These are phyloP conservation scores for Mycena latifolia DNA, from an alignment of 768 basidiomycete species.

Conservation along the genomic window DNA sequence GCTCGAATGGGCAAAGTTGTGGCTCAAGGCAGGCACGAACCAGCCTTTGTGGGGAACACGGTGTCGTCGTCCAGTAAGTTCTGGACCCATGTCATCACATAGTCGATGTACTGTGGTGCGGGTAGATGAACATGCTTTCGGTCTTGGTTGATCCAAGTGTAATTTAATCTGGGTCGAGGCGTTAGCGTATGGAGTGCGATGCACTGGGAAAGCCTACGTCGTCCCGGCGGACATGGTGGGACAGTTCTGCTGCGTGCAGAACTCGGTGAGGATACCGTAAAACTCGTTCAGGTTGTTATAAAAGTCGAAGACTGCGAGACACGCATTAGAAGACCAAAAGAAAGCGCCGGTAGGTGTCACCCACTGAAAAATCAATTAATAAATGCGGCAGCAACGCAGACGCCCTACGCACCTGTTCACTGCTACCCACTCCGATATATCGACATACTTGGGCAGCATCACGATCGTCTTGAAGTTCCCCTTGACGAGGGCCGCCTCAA, in stretches of 20 bases:
- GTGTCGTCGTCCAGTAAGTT: constrained; percentile 94
- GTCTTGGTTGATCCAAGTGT: constrained; percentile 98
- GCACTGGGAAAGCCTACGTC: constrained; percentile 66
- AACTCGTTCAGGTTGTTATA: constrained; percentile 98
- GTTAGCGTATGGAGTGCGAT: not conserved
- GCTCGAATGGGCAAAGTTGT: constrained; percentile 60
- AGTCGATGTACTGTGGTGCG: constrained; percentile 98
- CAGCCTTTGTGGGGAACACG: constrained; percentile 95
- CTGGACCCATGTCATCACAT: constrained; percentile 99
- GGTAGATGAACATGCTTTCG: constrained; percentile 92
- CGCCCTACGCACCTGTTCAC: constrained; percentile 49
- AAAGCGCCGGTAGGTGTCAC: constrained; percentile 42
- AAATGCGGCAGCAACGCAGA: not conserved
- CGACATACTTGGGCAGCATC: constrained; percentile 76
- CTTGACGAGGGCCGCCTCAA: constrained; percentile 96
- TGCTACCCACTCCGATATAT: constrained; percentile 77
- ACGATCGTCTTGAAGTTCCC: constrained; percentile 99
- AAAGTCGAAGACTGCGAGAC: constrained; percentile 89
- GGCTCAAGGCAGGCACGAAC: constrained; percentile 70
- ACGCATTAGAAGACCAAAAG: too few species aligned
- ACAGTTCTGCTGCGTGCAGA: constrained; percentile 91
- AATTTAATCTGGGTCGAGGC: constrained; percentile 77
- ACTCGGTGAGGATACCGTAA: constrained; percentile 95
- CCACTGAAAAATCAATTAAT: constrained; percentile 56
- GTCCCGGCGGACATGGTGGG: constrained; percentile 94